Evolutionary conservation across 2,329 filamentous ascomycete genomes (phyloP), one percentile per base, ranked within the genome.

Genomic region (Aureobasidium sp.): DNA sequence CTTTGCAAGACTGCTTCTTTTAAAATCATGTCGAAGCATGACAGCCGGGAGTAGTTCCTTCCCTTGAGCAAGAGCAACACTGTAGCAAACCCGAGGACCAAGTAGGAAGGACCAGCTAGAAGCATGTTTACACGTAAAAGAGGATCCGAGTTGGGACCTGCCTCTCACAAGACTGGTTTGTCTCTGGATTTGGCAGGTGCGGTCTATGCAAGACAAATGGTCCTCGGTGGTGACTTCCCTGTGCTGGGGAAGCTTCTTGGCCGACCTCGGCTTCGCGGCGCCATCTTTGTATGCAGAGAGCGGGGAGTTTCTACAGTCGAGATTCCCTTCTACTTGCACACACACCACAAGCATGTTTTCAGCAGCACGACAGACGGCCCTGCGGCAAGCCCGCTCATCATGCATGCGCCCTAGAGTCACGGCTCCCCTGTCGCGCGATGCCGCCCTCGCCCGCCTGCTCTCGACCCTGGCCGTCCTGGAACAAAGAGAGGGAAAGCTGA

Each of bases 381-480:
- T 65, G 40, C 63, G 64, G 57, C 64, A 64, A 45, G 62, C 64
- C 10, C 61, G 64, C 31, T 65, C 66, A 29, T 67, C 66, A 47
- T 69, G 68, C 49, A 67, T 73, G n/a, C 66, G 69, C 60, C 68
- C 69, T 60, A 64, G 65, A 27, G 67, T 66, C 35, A 55, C 65
- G 15, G 69, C 71, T 70, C 75, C 73, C 70, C 76, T 72, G 60
- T 73, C 75, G 65, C 75, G 76, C 65, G 74, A 77, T 69, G 84
- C 84, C 61, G 79, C 82, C 64, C 76, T 87, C 65, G 80, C 81
- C 67, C 83, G 88, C 68, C 79, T 95, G 63, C 81, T 95, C 62
- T 96, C 92, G 54, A 94, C 92, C 37, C 83, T 99, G 60, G 93
- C 93, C 47, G 79, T 99, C 58, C 84, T 99, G 64, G 94, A 99